Conservation (phyloP, 805 yeast species). For the Teunomyces pallodes region DNA sequence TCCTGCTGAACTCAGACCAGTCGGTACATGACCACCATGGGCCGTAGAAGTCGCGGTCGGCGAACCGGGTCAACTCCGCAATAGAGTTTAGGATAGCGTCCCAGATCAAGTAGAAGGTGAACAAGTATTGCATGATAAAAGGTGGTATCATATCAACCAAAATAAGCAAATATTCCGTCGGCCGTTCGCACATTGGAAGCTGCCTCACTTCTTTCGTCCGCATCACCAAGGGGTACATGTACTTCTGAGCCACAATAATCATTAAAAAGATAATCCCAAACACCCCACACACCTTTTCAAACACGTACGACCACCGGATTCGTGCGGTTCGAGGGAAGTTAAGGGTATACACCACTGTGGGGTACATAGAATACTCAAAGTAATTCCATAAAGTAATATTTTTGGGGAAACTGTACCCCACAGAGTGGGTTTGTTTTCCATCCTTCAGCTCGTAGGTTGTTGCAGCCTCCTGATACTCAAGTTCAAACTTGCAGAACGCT, state of each 20-base stretch:
- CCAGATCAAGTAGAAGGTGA: constrained; percentile 91
- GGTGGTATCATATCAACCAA: constrained; percentile 76
- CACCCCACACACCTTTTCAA: constrained; percentile 70
- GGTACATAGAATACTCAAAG: constrained; percentile 81
- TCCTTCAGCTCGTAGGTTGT: constrained; percentile 11
- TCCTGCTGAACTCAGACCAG: constrained; percentile 90
- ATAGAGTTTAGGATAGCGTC: constrained; percentile 86
- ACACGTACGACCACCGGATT: constrained; percentile 68
- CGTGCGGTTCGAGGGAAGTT: constrained; percentile 73
- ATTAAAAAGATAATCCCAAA: constrained; percentile 84
- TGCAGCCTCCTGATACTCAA: constrained; percentile 52
- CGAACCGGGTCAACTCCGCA: constrained; percentile 84
- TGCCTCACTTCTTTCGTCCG: constrained; percentile 53
- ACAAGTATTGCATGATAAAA: constrained; percentile 68
- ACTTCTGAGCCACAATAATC: constrained; percentile 75
- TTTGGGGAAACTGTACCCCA: constrained; percentile 55
- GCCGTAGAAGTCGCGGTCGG: constrained; percentile 90
- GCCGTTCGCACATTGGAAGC: constrained; percentile 45
- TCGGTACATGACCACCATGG: constrained; percentile 97
- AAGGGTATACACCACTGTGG: constrained; percentile 81
- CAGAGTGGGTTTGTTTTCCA: background rate
- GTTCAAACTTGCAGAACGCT: constrained; percentile 70
- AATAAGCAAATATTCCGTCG: constrained; percentile 52
- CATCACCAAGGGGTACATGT: constrained; percentile 70
- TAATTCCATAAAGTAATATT: constrained; percentile 67